These are phyloP conservation scores for Melocanna baccifera DNA, from an alignment of 176 grass and related monocot genomes.

Conservation along the genomic window DNA sequence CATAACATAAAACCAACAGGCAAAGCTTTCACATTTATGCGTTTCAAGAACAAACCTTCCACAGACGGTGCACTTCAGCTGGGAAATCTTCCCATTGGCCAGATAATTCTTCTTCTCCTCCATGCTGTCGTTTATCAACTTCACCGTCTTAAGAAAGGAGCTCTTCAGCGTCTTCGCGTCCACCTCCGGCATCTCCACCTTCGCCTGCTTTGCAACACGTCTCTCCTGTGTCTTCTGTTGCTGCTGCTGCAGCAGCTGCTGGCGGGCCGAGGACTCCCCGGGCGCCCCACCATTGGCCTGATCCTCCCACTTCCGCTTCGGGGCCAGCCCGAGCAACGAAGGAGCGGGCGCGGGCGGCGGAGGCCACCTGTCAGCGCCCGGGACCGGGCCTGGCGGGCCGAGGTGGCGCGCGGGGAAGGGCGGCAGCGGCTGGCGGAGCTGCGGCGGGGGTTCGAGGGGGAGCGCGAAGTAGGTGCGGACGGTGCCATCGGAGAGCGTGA, in stretches of 20 bases:
- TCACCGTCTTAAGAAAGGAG: conserved; percentile 85
- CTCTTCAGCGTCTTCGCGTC: conserved; percentile 54
- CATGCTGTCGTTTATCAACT: conserved; percentile 57
- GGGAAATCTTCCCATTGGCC: conserved; percentile 60
- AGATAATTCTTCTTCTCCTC: conserved; percentile 67
- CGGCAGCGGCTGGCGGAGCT: conserved; percentile 26
- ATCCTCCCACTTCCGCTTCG: conserved; percentile 50
- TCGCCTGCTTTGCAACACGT: conserved; percentile 38
- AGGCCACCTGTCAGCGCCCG: conserved; percentile 14
- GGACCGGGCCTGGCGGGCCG: background rate
- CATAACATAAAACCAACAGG: background rate
- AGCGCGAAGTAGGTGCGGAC: conserved; percentile 87
- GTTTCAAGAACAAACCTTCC: conserved; percentile 54
- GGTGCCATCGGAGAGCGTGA: conserved; percentile 71
- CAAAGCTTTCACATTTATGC: background rate
- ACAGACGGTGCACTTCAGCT: conserved; percentile 69
- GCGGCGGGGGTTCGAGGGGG: conserved; percentile 61
- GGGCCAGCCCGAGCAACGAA: background rate
- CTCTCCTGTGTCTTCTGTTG: conserved; percentile 25
- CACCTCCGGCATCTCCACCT: conserved; percentile 35
- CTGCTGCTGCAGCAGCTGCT: conserved; percentile 4
- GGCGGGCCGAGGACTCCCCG: conserved; percentile 16
- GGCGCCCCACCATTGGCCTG: conserved; percentile 32
- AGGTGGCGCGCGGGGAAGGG: background rate
- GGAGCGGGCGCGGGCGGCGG: background rate